phyloP scores from a whole-genome alignment of 495 filamentous ascomycete species.

The Penicillium verhagenii region DNA sequence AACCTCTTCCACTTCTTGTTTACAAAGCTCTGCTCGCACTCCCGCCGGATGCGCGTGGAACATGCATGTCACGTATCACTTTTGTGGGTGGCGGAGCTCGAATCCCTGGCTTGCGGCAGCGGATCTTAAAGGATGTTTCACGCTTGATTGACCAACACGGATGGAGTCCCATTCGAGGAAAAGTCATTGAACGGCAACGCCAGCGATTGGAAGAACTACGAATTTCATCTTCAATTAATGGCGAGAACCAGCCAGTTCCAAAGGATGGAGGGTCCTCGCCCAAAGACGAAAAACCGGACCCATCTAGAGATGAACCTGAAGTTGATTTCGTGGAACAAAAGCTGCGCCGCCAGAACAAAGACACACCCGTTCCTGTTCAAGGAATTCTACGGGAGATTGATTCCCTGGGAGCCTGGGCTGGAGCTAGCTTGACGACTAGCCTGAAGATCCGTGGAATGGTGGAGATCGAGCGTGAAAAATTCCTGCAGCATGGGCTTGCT shows the following conservation, averaged over 20 bases:
- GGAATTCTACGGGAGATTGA: constrained; percentile 74
- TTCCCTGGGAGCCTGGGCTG: constrained; percentile 84
- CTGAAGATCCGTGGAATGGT: constrained; percentile 77
- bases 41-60: constrained; percentile 74
- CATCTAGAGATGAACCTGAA: constrained; percentile 36
- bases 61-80: constrained; percentile 88
- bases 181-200: constrained; percentile 55
- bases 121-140: constrained; percentile 73
- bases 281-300: constrained; percentile 34
- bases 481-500: constrained; percentile 70
- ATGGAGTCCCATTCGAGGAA: constrained; percentile 74
- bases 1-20: constrained; percentile 68
- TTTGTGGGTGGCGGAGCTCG: constrained; percentile 80
- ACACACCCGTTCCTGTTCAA: constrained; percentile 40
- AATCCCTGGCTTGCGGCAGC: constrained; percentile 76
- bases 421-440: constrained; percentile 76
- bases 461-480: constrained; percentile 82
- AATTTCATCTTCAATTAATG: constrained; percentile 30
- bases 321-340: constrained; percentile 64
- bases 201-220: constrained; percentile 49
- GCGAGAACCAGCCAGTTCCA: constrained; percentile 1
- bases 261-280: constrained; percentile 36
- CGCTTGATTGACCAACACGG: constrained; percentile 60
- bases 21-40: constrained; percentile 74
- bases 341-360: constrained; percentile 52